Conservation (phyloP, 768 basidiomycete genomes). For the Psilocybe cyanescens region DNA sequence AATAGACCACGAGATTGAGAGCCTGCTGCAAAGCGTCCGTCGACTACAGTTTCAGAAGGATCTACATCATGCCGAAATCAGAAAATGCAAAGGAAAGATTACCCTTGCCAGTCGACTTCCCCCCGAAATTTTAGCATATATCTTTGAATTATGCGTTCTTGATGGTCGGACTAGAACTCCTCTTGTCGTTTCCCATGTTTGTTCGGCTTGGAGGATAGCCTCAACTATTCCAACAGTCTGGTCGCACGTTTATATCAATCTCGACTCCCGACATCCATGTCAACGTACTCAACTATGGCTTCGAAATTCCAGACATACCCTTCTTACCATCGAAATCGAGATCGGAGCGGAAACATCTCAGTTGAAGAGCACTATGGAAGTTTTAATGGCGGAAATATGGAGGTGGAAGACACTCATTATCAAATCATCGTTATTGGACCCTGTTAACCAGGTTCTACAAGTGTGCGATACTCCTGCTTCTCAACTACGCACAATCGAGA, state of each 20-base stretch:
- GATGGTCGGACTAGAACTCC: conserved; percentile 60
- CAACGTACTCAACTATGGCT: conserved; percentile 55
- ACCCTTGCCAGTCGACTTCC: conserved; percentile 62
- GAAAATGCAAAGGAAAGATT: conserved; percentile 46
- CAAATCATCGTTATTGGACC: conserved; percentile 36
- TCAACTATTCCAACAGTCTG: conserved; percentile 55
- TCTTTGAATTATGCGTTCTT: conserved; percentile 55
- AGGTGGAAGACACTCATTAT: conserved; percentile 52
- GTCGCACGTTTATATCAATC: conserved; percentile 58
- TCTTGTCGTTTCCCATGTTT: conserved; percentile 59
- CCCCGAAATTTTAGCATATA: conserved; percentile 53
- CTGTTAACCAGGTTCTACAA: conserved; percentile 42
- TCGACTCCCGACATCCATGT: conserved; percentile 43
- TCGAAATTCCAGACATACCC: conserved; percentile 43
- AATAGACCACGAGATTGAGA: conserved; percentile 48
- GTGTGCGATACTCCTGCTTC: conserved; percentile 39
- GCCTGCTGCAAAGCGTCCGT: conserved; percentile 41
- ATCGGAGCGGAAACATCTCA: conserved; percentile 31
- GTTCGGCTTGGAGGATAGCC: conserved; percentile 60
- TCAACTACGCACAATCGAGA: conserved; percentile 35
- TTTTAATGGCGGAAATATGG: conserved; percentile 40
- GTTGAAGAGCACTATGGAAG: conserved; percentile 37
- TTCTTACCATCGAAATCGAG: conserved; percentile 49
- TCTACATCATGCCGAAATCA: conserved; percentile 46
- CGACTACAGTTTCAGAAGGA: conserved; percentile 45